Base-by-base conservation (phyloP, 495 filamentous ascomycete genomes). In the Aspergillus panamensis region DNA sequence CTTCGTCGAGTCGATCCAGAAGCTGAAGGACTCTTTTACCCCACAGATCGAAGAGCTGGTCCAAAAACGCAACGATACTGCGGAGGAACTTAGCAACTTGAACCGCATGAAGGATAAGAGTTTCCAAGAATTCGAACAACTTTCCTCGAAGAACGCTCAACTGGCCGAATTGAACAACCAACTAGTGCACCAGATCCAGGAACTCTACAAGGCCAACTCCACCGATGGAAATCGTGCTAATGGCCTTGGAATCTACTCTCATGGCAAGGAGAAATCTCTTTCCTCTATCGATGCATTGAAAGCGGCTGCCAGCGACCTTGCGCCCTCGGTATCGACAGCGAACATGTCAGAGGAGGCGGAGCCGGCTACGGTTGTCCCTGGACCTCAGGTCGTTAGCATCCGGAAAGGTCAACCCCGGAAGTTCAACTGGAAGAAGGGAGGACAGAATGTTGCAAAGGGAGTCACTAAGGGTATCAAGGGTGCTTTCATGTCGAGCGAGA, bases 341-440 rank as follows among this genome's bases (percentile, higher is more conserved):
- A 77, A 87, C 49, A 71, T 88, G 33, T 77, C 80, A 13, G 82
- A 84, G n/a, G 87, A 88, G 17, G 80, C 74, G 1, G 89, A 91
- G 54, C 80, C 85, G 10, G 80, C 83, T 13, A 82, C 86, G 9
- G 77, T 92, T 54, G 77, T 91, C 33, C 75, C 85, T 43, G 88
- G 91, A 13, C 91, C 94, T 21, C 93, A 96, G 53, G 86, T 97
- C 20, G 87, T 96, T 59, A 94, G 91, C 66, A 92, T 97, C 63
- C 85, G 90, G 54, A 96, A 96, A 77, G 89, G 87, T 49, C 89
- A 96, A 69, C 84, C 86, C 31, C 96, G 91, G 75, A 96, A 96
- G 69, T 96, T 96, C 76, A 95, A 94, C 73, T 97, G 94, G 93
- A 96, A 96, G 81, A 96, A 95, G 71, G 92, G 91, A 29, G 89